These are phyloP conservation scores for Hemisphaericaspora xylanilytica DNA, from an alignment of 1,139 yeast species.

Conservation along the genomic window DNA sequence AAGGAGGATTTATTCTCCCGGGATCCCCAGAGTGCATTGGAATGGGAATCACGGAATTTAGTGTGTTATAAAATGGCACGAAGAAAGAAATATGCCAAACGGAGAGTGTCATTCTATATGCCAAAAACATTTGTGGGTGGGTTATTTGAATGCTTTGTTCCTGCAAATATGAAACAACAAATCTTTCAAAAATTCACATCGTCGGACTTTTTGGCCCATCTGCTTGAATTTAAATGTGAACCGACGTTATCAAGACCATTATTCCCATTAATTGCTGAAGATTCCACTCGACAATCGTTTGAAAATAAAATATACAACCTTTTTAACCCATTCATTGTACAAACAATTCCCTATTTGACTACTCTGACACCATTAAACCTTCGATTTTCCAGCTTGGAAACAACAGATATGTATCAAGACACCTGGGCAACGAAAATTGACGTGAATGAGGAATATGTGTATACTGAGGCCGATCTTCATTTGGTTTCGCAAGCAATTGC, in stretches of 20 bases:
- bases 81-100: slow-evolving; percentile 53
- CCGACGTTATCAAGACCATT: slow-evolving; percentile 43
- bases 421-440: slow-evolving; percentile 51
- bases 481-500: slow-evolving; percentile 33
- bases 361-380: slow-evolving; percentile 48
- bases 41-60: slow-evolving; percentile 33
- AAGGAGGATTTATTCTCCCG: slow-evolving; percentile 21
- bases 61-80: slow-evolving; percentile 64
- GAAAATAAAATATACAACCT: slow-evolving; percentile 23
- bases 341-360: slow-evolving; percentile 57
- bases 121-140: slow-evolving; percentile 70
- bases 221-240: slow-evolving; percentile 32
- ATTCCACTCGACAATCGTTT: slow-evolving; percentile 49
- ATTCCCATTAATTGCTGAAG: slow-evolving; percentile 61
- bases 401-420: slow-evolving; percentile 29
- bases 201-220: slow-evolving; percentile 18
- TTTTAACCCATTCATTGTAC: slow-evolving; percentile 31
- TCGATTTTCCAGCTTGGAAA: slow-evolving; percentile 34
- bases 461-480: slow-evolving; percentile 36
- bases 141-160: slow-evolving; percentile 51
- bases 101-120: slow-evolving; percentile 49
- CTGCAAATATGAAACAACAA: slow-evolving; percentile 20
- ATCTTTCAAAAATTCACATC: slow-evolving; percentile 19
- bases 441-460: slow-evolving; percentile 52
- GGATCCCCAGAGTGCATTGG: slow-evolving; percentile 24